Percentiles rank a stretch among this genome's conserved stretches.
Conservation (phyloP, 2,329 filamentous ascomycete genomes). For the Acrodontium crateriforme region DNA sequence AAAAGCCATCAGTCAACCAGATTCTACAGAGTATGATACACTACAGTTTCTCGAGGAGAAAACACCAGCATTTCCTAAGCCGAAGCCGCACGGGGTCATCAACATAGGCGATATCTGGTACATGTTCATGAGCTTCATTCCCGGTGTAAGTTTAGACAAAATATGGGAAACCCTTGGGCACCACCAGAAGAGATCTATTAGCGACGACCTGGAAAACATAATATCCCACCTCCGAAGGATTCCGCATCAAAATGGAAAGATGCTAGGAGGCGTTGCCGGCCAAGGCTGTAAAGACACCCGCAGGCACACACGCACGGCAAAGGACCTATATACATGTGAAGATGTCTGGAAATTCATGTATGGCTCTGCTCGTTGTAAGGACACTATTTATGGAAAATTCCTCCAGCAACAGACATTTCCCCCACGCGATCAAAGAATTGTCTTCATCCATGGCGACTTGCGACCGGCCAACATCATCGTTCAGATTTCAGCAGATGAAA, state of each 20-base stretch:
- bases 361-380: too few relatives aligned
- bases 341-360: background rate
- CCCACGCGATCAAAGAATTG: background rate
- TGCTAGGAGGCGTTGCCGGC: slow-evolving; percentile 1
- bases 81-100: slow-evolving; percentile 1
- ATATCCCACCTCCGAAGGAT: background rate
- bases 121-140: slow-evolving; percentile 1
- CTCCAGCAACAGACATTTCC: background rate
- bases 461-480: background rate
- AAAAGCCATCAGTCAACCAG: slow-evolving; percentile 1
- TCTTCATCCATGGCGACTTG: background rate
- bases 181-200: background rate
- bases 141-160: background rate
- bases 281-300: slow-evolving; percentile 1
- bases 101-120: background rate
- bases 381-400: background rate
- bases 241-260: background rate
- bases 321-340: too few relatives aligned
- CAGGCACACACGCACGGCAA: background rate
- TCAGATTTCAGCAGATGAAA: background rate
- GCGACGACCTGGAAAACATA: background rate
- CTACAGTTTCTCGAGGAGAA: slow-evolving; percentile 1
- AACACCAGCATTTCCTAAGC: background rate
- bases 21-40: slow-evolving; percentile 1
- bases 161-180: background rate